A percentile compares a stretch with the other conserved stretches of the same genome.
Conservation (phyloP, 495 filamentous ascomycete species). For the Astrothelium macrocarpum region DNA sequence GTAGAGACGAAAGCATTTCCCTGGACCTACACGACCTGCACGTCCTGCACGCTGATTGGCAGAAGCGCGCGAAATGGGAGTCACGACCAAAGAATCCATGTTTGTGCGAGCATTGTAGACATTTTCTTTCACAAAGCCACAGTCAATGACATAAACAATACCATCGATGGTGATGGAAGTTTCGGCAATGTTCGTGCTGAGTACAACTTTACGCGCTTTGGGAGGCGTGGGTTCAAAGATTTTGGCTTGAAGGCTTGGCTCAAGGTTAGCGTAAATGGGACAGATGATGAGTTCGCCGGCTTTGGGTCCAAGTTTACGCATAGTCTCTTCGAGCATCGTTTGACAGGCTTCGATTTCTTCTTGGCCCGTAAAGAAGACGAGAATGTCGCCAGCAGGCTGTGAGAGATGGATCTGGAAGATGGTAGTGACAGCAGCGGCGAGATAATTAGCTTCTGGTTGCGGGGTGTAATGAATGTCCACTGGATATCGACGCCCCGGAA, state of each 20-base stretch:
- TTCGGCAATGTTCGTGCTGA: slow-evolving; percentile 95
- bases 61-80: slow-evolving; percentile 86
- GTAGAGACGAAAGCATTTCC: slow-evolving; percentile 91
- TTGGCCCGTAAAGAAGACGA: slow-evolving; percentile 87
- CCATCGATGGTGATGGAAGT: slow-evolving; percentile 91
- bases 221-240: slow-evolving; percentile 83
- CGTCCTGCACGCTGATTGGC: slow-evolving; percentile 89
- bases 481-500: slow-evolving; percentile 81
- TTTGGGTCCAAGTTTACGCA: slow-evolving; percentile 60
- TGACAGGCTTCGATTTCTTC: slow-evolving; percentile 86
- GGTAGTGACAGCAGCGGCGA: slow-evolving; percentile 84
- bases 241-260: slow-evolving; percentile 83
- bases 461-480: slow-evolving; percentile 91
- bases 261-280: slow-evolving; percentile 82
- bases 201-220: slow-evolving; percentile 80
- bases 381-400: slow-evolving; percentile 72
- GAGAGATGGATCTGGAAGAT: slow-evolving; percentile 94
- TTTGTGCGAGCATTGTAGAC: slow-evolving; percentile 85
- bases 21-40: slow-evolving; percentile 85
- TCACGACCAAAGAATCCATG: slow-evolving; percentile 85
- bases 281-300: slow-evolving; percentile 62
- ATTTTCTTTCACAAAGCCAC: slow-evolving; percentile 92
- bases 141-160: slow-evolving; percentile 87
- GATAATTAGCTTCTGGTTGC: slow-evolving; percentile 88
- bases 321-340: slow-evolving; percentile 67